A percentile compares a stretch with the other conserved stretches of the same genome.
Evolutionary conservation across 2,329 filamentous ascomycete genomes (phyloP).

Genomic region (Fusarium beomiforme): DNA sequence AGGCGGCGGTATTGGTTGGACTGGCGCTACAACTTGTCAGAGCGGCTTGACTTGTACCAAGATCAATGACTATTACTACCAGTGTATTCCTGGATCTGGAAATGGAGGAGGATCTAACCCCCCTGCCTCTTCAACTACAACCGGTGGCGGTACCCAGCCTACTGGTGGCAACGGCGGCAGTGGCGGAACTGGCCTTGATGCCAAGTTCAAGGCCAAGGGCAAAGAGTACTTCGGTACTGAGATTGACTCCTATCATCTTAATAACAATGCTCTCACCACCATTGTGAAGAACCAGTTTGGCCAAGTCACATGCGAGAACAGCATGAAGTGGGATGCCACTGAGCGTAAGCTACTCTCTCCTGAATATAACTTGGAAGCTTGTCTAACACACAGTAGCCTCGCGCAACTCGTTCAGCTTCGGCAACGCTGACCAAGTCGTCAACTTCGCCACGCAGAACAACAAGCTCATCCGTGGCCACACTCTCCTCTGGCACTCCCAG

Average conservation of each 20-base stretch:
- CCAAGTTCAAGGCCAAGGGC: slow-evolving; percentile 61
- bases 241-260: slow-evolving; percentile 64
- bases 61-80: slow-evolving; percentile 18
- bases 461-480: slow-evolving; percentile 72
- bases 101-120: background rate
- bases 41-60: slow-evolving; percentile 13
- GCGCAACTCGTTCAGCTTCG: slow-evolving; percentile 64
- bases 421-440: slow-evolving; percentile 68
- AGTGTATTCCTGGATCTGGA: slow-evolving; percentile 12
- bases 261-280: slow-evolving; percentile 54
- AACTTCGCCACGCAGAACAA: slow-evolving; percentile 65
- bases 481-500: slow-evolving; percentile 72
- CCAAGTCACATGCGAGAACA: slow-evolving; percentile 74
- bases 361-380: accelerated
- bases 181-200: background rate
- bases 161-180: background rate
- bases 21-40: background rate
- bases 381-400: slow-evolving; percentile 51
- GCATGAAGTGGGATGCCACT: slow-evolving; percentile 72
- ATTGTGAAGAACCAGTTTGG: slow-evolving; percentile 70
- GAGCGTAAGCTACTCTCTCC: background rate
- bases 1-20: slow-evolving; percentile 4
- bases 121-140: background rate
- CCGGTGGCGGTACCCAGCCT: background rate
- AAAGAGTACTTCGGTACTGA: slow-evolving; percentile 73